Evolutionary conservation across 176 grass and related monocot species (phyloP).

Genomic region (Aegilops sharonensis): DNA sequence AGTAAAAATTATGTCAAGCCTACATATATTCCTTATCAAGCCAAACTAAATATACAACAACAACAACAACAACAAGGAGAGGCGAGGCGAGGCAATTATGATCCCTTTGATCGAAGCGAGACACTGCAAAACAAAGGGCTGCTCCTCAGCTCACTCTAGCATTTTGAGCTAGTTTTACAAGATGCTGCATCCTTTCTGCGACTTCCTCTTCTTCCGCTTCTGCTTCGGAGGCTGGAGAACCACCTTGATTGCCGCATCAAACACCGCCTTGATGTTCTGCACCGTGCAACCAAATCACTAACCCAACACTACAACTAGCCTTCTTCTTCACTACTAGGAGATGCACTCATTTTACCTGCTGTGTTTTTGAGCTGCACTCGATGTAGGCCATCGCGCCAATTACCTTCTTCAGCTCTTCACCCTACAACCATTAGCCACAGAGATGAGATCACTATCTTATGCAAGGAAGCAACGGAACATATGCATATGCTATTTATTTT

Average conservation of each 20-base stretch:
- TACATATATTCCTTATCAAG: neutral
- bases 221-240: constrained; percentile 77
- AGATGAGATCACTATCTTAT: neutral
- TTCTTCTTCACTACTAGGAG: too few relatives aligned
- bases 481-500: neutral
- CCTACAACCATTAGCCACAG: constrained; percentile 37
- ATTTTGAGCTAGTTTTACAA: constrained; percentile 45
- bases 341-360: constrained; percentile 43
- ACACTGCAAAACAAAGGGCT: constrained; percentile 22
- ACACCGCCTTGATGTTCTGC: constrained; percentile 79
- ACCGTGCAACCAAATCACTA: constrained; percentile 23
- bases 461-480: neutral
- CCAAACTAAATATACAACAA: neutral
- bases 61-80: neutral
- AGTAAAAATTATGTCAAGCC: neutral
- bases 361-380: constrained; percentile 78
- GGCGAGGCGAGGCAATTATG: neutral
- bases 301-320: neutral
- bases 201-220: constrained; percentile 69
- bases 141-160: neutral
- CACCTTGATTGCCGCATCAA: constrained; percentile 82
- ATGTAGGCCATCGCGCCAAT: constrained; percentile 66
- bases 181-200: constrained; percentile 62
- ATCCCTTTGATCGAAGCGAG: constrained; percentile 24
- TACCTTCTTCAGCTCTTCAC: constrained; percentile 73